These are phyloP conservation scores for Lactarius quietus DNA, from an alignment of 768 basidiomycete genomes.

Conservation along the genomic window DNA sequence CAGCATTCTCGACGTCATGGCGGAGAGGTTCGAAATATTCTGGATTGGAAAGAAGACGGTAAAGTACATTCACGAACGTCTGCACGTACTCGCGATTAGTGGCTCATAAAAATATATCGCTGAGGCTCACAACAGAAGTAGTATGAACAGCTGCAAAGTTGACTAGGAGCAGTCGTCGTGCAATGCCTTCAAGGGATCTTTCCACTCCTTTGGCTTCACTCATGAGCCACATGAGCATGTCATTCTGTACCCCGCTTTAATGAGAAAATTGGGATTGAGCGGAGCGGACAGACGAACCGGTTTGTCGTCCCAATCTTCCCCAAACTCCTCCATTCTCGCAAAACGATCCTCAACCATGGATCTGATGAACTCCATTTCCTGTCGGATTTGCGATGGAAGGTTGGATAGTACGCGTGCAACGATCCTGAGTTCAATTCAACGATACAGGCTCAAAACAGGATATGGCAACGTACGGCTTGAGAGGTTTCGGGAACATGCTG, in stretches of 20 bases:
- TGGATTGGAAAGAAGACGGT: constrained; percentile 27
- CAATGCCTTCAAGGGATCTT: constrained; percentile 31
- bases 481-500: background rate
- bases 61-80: constrained; percentile 21
- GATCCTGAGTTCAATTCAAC: background rate
- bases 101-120: background rate
- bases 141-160: constrained; percentile 40
- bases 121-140: constrained; percentile 31
- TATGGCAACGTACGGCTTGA: background rate
- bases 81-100: background rate
- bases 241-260: constrained; percentile 33
- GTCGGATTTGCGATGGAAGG: background rate
- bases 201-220: constrained; percentile 33
- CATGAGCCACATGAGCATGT: constrained; percentile 42
- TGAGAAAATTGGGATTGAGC: background rate
- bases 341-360: background rate
- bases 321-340: background rate
- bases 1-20: background rate
- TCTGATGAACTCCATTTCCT: background rate
- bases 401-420: background rate
- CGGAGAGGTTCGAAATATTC: constrained; percentile 20
- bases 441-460: background rate
- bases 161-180: constrained; percentile 34
- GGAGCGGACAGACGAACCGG: background rate
- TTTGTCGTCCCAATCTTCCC: background rate